A percentile compares a stretch with the other conserved stretches of the same genome.
phyloP scores from a whole-genome alignment of 2,329 filamentous ascomycete genomes.

The Trichoderma sp. region DNA sequence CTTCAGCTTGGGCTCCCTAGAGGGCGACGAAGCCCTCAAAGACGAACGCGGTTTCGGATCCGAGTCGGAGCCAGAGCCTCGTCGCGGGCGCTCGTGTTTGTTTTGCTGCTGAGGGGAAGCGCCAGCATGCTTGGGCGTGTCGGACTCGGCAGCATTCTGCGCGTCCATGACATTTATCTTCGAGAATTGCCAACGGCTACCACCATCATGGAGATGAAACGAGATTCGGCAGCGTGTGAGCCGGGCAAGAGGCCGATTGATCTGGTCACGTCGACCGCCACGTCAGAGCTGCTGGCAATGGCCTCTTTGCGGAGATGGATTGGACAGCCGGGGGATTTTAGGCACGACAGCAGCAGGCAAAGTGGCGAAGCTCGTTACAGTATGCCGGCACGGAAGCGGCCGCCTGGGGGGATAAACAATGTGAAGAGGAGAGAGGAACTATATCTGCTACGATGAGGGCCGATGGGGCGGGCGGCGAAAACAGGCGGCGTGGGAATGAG shows the following conservation, averaged over 20 bases:
- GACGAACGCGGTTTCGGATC: constrained; percentile 27
- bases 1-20: constrained; percentile 21
- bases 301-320: constrained; percentile 19
- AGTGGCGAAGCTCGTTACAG: neutral
- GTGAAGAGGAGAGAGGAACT: neutral
- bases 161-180: constrained; percentile 69
- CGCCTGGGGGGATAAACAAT: neutral
- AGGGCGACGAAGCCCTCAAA: constrained; percentile 24
- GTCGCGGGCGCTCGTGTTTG: constrained; percentile 21
- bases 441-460: neutral
- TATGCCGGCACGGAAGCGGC: neutral
- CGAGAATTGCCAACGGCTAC: constrained; percentile 50
- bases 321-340: constrained; percentile 12
- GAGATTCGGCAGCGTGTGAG: constrained; percentile 20
- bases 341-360: constrained; percentile 15
- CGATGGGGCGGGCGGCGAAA: neutral
- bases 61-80: constrained; percentile 25
- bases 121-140: constrained; percentile 59
- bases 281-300: constrained; percentile 21
- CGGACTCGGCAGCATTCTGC: constrained; percentile 66
- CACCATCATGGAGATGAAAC: constrained; percentile 57
- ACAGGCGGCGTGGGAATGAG: neutral
- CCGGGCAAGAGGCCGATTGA: constrained; percentile 22
- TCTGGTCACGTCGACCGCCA: constrained; percentile 20
- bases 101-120: constrained; percentile 50